Evolutionary conservation across 768 basidiomycete genomes (phyloP).

Genomic region (Auricularia cornea): DNA sequence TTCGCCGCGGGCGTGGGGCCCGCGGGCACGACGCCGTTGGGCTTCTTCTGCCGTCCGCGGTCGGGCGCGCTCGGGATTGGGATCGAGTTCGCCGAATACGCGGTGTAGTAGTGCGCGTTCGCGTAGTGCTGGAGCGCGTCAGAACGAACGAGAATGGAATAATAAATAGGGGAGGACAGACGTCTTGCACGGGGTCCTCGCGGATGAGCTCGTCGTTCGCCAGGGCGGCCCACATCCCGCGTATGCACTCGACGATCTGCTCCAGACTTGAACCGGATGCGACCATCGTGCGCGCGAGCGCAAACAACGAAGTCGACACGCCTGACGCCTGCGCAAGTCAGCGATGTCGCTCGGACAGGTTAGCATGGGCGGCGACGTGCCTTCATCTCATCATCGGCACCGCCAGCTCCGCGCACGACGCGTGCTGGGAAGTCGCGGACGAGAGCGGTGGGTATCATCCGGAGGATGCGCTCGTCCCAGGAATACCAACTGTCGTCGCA

Average conservation of each 20-base stretch:
- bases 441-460: slow-evolving; percentile 24
- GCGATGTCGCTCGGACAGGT: too few relatives aligned
- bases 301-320: not conserved
- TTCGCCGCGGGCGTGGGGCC: too few relatives aligned
- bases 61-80: not conserved
- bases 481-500: slow-evolving; percentile 62
- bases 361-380: too few relatives aligned
- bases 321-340: not conserved
- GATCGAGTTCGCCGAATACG: not conserved
- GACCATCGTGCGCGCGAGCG: not conserved
- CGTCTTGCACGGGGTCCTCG: not conserved
- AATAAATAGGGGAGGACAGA: too few relatives aligned
- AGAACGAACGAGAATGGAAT: too few relatives aligned
- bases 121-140: not conserved
- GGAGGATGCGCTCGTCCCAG: slow-evolving; percentile 63
- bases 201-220: not conserved
- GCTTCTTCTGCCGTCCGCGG: not conserved
- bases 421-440: not conserved
- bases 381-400: too few relatives aligned
- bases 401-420: too few relatives aligned
- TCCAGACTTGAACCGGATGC: not conserved
- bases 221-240: not conserved
- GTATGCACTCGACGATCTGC: not conserved
- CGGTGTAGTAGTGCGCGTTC: not conserved
- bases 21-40: not conserved